Percentiles rank a stretch among this genome's conserved stretches.
Conservation (phyloP, 1,139 yeast species). For the Pichia sp. region DNA sequence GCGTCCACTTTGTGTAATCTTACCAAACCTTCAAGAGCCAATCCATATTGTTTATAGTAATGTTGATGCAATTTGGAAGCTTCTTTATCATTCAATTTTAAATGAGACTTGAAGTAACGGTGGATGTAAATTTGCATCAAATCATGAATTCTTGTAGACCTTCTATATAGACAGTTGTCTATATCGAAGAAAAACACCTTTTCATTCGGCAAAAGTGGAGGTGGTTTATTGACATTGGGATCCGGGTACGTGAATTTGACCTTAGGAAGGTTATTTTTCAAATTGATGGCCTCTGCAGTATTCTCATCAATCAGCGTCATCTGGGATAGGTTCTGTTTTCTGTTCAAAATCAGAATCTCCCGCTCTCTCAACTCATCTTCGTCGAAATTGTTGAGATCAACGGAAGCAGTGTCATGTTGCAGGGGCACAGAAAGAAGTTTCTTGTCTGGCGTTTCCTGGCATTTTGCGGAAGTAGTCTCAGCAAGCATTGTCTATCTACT, state of each 20-base stretch:
- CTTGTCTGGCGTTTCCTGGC: not conserved
- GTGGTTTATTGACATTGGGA: conserved; percentile 43
- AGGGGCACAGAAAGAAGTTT: not conserved
- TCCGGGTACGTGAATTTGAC: conserved; percentile 33
- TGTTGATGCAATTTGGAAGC: conserved; percentile 64
- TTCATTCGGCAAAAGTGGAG: conserved; percentile 36
- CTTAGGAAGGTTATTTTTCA: conserved; percentile 22
- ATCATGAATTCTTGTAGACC: conserved; percentile 71
- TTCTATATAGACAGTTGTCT: conserved; percentile 79
- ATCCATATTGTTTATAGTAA: conserved; percentile 81
- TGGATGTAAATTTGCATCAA: conserved; percentile 84
- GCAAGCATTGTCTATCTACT: no score
- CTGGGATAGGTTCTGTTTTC: conserved; percentile 19
- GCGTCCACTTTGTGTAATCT: conserved; percentile 80
- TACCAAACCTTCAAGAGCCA: conserved; percentile 89
- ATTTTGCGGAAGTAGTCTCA: not conserved
- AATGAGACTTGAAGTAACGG: conserved; percentile 60
- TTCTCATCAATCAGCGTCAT: conserved; percentile 1
- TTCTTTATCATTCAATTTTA: conserved; percentile 61
- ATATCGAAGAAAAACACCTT: conserved; percentile 80
- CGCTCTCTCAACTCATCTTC: conserved; percentile 16
- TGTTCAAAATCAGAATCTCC: conserved; percentile 15
- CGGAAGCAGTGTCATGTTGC: conserved; percentile 2
- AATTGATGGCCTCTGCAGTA: not conserved
- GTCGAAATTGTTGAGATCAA: conserved; percentile 1